phyloP scores from a whole-genome alignment of 331 rosid genomes.

The Pyracantha coccinea region DNA sequence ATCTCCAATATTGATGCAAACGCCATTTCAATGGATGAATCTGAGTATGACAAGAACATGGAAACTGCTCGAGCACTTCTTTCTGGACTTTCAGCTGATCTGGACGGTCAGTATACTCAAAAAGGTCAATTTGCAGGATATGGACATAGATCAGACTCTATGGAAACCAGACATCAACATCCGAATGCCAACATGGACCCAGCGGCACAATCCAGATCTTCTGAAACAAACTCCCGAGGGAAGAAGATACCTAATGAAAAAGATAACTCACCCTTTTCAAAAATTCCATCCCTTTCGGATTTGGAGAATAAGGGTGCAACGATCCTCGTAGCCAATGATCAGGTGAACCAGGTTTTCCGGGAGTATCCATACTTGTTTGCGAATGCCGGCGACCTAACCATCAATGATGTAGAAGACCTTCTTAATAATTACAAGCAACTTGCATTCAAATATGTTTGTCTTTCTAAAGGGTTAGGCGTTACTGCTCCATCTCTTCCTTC shows the following conservation, averaged over 20 bases:
- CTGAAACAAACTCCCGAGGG: slow-evolving; percentile 34
- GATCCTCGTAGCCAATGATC: slow-evolving; percentile 61
- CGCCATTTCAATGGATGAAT: slow-evolving; percentile 86
- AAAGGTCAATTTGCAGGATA: slow-evolving; percentile 35
- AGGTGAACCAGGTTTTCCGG: slow-evolving; percentile 51
- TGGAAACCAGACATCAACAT: slow-evolving; percentile 31
- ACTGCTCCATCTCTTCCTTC: slow-evolving; percentile 28
- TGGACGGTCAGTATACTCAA: slow-evolving; percentile 35
- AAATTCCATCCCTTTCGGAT: slow-evolving; percentile 77
- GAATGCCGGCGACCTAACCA: slow-evolving; percentile 59
- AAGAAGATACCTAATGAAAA: slow-evolving; percentile 31
- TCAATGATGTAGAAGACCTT: slow-evolving; percentile 72
- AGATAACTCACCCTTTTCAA: slow-evolving; percentile 31
- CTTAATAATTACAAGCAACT: slow-evolving; percentile 81
- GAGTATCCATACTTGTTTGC: slow-evolving; percentile 81
- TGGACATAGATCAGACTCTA: slow-evolving; percentile 24
- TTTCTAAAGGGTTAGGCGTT: slow-evolving; percentile 68
- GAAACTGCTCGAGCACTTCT: slow-evolving; percentile 81
- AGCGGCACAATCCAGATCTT: slow-evolving; percentile 23
- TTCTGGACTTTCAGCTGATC: slow-evolving; percentile 64
- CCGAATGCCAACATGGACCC: slow-evolving; percentile 35
- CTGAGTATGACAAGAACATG: slow-evolving; percentile 79
- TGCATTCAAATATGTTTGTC: slow-evolving; percentile 71
- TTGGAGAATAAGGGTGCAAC: slow-evolving; percentile 86
- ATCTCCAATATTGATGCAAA: slow-evolving; percentile 87